Conservation (phyloP, 441 rosid species). For the Arabidopsis lyrata region DNA sequence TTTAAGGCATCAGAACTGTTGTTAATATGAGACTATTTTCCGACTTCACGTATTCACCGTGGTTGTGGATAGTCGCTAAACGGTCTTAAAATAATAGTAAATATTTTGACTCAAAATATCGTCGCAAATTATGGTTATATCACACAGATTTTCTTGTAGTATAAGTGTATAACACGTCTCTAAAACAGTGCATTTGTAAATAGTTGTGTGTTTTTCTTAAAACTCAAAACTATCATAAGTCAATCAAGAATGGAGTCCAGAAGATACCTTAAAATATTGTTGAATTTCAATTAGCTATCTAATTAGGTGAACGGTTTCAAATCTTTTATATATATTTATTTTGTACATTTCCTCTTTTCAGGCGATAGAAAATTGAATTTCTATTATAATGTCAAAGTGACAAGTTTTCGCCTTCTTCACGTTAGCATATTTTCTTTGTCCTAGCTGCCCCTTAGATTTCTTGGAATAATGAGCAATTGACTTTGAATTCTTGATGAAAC, state of each 20-base stretch:
- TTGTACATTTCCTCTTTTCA: slow-evolving; percentile 33
- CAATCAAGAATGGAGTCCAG: not conserved
- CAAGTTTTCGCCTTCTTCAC: slow-evolving; percentile 1
- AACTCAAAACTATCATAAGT: not conserved
- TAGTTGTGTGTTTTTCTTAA: not conserved
- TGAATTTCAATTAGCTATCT: slow-evolving; percentile 9
- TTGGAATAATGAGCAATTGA: slow-evolving; percentile 15
- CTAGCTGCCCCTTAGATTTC: slow-evolving; percentile 19
- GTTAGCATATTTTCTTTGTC: slow-evolving; percentile 25
- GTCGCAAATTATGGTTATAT: too few species aligned
- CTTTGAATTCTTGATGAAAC: not conserved
- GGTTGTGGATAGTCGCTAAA: too few species aligned
- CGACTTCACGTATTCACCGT: too few species aligned
- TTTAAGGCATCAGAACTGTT: too few species aligned
- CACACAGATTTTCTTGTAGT: too few species aligned
- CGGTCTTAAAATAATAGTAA: too few species aligned
- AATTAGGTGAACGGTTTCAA: slow-evolving; percentile 31
- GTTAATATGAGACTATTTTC: too few species aligned
- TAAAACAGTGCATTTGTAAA: not conserved
- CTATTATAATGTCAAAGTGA: slow-evolving; percentile 2
- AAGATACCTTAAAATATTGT: not conserved
- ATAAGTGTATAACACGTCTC: too few species aligned
- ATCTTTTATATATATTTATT: not conserved
- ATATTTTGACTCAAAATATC: too few species aligned
- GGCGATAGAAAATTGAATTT: slow-evolving; percentile 9